phyloP scores from a whole-genome alignment of 2,329 filamentous ascomycete genomes.

The Penicillium sp. region DNA sequence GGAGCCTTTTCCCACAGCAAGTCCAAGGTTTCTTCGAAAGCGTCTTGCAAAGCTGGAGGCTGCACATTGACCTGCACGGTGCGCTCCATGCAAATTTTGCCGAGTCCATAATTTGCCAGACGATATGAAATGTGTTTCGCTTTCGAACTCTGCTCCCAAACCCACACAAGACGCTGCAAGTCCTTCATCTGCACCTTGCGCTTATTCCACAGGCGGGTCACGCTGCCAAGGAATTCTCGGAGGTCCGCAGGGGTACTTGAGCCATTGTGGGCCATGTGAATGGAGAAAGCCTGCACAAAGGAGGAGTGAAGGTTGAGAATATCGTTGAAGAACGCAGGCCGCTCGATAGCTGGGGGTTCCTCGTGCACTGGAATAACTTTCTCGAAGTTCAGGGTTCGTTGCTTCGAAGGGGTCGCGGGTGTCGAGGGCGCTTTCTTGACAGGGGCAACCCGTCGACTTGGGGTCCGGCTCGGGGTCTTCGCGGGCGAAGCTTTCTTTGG shows the following conservation, averaged over 20 bases:
- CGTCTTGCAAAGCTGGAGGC: constrained; percentile 42
- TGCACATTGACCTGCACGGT: constrained; percentile 37
- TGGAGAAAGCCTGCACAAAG: constrained; percentile 65
- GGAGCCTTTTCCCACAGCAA: constrained; percentile 32
- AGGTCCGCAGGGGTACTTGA: constrained; percentile 62
- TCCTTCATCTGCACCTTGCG: constrained; percentile 64
- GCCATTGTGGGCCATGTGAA: constrained; percentile 70
- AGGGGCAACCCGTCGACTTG: constrained; percentile 50
- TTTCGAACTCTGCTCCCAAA: constrained; percentile 49
- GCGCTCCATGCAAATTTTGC: constrained; percentile 40
- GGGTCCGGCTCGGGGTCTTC: constrained; percentile 22
- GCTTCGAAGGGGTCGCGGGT: constrained; percentile 30
- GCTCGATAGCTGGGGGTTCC: constrained; percentile 27
- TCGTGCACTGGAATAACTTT: constrained; percentile 9
- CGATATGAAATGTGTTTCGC: constrained; percentile 31
- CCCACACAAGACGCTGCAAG: constrained; percentile 63
- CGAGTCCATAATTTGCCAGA: constrained; percentile 42
- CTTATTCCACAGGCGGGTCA: constrained; percentile 71
- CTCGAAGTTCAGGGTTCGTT: constrained; percentile 21
- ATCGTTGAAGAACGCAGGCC: constrained; percentile 42
- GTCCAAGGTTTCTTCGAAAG: constrained; percentile 49
- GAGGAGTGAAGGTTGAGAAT: constrained; percentile 63
- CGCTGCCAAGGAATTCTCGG: constrained; percentile 57
- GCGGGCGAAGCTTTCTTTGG: constrained; percentile 12
- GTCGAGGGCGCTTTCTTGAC: constrained; percentile 15